A percentile compares a stretch with the other conserved stretches of the same genome.
Conservation (phyloP, 2,329 filamentous ascomycete genomes). For the Blumeria graminis region DNA sequence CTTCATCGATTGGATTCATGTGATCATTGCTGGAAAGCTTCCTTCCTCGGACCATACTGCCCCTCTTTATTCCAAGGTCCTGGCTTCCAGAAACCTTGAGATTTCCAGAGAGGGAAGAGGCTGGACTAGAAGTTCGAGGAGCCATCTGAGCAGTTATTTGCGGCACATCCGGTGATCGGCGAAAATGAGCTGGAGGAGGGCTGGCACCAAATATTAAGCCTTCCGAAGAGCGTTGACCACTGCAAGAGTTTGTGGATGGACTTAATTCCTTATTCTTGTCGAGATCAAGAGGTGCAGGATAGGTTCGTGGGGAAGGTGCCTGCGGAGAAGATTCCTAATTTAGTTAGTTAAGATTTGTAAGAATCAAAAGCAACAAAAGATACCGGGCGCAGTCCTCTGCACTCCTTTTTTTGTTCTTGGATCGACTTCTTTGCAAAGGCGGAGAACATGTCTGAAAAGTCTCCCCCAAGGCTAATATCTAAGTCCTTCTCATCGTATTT, state of each 20-base stretch:
- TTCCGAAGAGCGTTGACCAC: slow-evolving; percentile 13
- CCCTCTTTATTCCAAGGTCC: slow-evolving; percentile 11
- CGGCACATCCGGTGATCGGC: background rate
- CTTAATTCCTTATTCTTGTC: slow-evolving; percentile 11
- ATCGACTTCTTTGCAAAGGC: slow-evolving; percentile 12
- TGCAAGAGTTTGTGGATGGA: slow-evolving; percentile 13
- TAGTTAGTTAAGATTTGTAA: background rate
- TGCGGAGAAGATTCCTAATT: background rate
- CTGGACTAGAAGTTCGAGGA: background rate
- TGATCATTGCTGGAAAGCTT: slow-evolving; percentile 12
- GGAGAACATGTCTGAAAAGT: slow-evolving; percentile 16
- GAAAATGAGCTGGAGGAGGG: slow-evolving; percentile 7
- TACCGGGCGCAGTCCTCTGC: slow-evolving; percentile 5
- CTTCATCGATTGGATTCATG: slow-evolving; percentile 13
- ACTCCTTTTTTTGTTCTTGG: slow-evolving; percentile 9
- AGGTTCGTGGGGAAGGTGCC: background rate
- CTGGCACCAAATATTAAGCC: slow-evolving; percentile 12
- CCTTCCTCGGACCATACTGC: slow-evolving; percentile 10
- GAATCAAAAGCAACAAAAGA: slow-evolving; percentile 1
- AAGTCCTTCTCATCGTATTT: slow-evolving; percentile 13
- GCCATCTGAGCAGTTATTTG: slow-evolving; percentile 1
- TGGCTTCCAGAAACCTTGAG: slow-evolving; percentile 6
- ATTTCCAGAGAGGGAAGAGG: slow-evolving; percentile 2
- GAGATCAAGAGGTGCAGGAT: slow-evolving; percentile 10
- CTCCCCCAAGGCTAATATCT: slow-evolving; percentile 14